A percentile compares a stretch with the other conserved stretches of the same genome.
These are phyloP conservation scores for Talaromyces nanjingensis DNA, from an alignment of 495 filamentous ascomycete genomes.

Conservation along the genomic window DNA sequence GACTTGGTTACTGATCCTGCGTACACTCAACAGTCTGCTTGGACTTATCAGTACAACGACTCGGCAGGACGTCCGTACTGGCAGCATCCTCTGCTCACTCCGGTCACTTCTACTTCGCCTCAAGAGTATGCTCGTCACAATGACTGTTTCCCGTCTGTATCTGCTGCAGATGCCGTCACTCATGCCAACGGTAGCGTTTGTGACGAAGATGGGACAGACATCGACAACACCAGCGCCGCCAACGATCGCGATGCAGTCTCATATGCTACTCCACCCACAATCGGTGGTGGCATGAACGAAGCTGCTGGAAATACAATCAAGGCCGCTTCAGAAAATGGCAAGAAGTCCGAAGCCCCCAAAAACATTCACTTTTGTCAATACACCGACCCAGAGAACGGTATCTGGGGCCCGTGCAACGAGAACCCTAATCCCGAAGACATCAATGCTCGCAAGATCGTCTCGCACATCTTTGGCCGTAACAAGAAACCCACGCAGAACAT, in stretches of 20 bases:
- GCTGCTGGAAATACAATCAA: neutral
- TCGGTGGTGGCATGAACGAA: neutral
- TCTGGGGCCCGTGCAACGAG: neutral
- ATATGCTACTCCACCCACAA: neutral
- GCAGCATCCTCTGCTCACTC: neutral
- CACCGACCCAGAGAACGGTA: neutral
- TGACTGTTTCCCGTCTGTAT: neutral
- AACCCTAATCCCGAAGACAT: neutral
- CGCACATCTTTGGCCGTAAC: slow-evolving; percentile 85
- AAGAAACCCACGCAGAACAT: slow-evolving; percentile 66
- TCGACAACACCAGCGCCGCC: neutral
- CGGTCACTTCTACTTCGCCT: neutral
- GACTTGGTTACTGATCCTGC: neutral
- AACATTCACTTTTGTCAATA: slow-evolving; percentile 5
- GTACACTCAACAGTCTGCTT: neutral
- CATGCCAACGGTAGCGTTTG: neutral
- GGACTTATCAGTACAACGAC: neutral
- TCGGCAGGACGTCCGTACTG: neutral
- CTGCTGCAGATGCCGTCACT: neutral
- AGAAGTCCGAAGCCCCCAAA: neutral
- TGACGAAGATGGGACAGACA: neutral
- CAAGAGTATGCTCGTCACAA: neutral
- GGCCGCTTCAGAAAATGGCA: neutral
- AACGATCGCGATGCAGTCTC: neutral
- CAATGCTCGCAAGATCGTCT: slow-evolving; percentile 61